Base-by-base conservation (phyloP, 257 asterid species). In the Rauvolfia tetraphylla region DNA sequence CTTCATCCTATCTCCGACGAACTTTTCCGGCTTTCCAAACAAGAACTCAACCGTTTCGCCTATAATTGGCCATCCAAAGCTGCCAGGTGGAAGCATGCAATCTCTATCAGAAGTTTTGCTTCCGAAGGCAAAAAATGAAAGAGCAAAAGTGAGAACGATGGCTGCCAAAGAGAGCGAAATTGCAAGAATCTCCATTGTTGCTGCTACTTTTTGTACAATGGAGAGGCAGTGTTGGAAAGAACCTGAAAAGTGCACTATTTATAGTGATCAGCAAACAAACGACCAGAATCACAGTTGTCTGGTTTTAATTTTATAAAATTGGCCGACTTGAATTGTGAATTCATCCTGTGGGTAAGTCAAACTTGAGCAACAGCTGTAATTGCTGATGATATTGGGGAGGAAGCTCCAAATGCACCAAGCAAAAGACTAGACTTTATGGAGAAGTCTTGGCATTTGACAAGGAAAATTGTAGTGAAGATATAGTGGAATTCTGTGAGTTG, bases 41-140 rank as follows among this genome's bases (percentile, higher is more conserved):
- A 91, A 75, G 80, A 91, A 88, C 3, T 86, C 89, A 0, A 87
- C 25, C 15, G 89, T 77, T 79, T 91, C 96, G 8, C 96, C 97
- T 0, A 87, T 36, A 31, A 89, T 1, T 0, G 95, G 97, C 93
- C 92, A 91, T 1, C 97, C 97, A 41, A 87, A 91, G 86, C 85
- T 89, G 7, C 95, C 97, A 3, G 97, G 95, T 1, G 97, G 95
- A 15, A 89, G 89, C 3, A 74, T 80, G 14, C 3, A 31, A n/a
- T 23, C 1, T 3, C 1, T 13, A 5, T 20, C 49, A 0, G 46
- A 3, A 2, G 7, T 36, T 66, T 66, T 20, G 27, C 22, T 53
- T 53, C 25, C 20, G 29, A 22, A 66, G 29, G n/a, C 18, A 22
- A 66, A 31, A 34, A 66, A 6, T 66, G 71, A 36, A 66, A 66